A percentile compares a stretch with the other conserved stretches of the same genome.
Evolutionary conservation across 2,329 filamentous ascomycete species (phyloP).

Genomic region (Coleophoma cylindrospora): DNA sequence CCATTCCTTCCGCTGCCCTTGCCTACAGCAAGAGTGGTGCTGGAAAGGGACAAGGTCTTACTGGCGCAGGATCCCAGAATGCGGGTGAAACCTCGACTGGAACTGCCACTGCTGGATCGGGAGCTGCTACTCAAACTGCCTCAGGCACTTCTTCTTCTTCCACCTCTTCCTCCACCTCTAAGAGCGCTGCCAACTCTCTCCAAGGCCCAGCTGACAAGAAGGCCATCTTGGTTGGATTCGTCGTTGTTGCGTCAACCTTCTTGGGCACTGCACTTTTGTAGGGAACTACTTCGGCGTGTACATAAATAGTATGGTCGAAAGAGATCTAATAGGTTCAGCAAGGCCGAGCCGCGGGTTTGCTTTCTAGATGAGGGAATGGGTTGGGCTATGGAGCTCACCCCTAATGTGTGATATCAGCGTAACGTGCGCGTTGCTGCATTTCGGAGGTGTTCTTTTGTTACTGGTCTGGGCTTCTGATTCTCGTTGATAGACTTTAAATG

Average conservation of each 20-base stretch:
- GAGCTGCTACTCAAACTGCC: background rate
- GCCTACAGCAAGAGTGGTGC: conserved; percentile 41
- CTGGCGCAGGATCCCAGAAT: conserved; percentile 15
- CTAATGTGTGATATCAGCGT: no score
- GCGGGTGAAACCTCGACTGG: conserved; percentile 4
- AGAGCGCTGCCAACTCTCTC: background rate
- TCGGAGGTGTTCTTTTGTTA: no score
- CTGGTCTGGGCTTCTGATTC: no score
- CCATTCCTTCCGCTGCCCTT: conserved; percentile 31
- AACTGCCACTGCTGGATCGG: conserved; percentile 3
- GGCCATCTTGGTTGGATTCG: background rate
- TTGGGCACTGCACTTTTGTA: conserved; percentile 2
- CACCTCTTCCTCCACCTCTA: background rate
- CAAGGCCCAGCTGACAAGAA: background rate
- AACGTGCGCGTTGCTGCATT: no score
- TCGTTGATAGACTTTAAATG: no score
- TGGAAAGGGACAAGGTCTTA: conserved; percentile 35
- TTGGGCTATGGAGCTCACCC: no score
- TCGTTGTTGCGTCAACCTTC: conserved; percentile 1
- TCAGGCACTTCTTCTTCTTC: background rate
- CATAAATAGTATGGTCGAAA: no score
- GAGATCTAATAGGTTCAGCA: no score
- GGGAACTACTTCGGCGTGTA: background rate
- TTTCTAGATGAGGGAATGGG: no score
- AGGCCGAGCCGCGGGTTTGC: no score